Evolutionary conservation across 202 grass and related monocot species (phyloP).

Genomic region (Zizania palustris): DNA sequence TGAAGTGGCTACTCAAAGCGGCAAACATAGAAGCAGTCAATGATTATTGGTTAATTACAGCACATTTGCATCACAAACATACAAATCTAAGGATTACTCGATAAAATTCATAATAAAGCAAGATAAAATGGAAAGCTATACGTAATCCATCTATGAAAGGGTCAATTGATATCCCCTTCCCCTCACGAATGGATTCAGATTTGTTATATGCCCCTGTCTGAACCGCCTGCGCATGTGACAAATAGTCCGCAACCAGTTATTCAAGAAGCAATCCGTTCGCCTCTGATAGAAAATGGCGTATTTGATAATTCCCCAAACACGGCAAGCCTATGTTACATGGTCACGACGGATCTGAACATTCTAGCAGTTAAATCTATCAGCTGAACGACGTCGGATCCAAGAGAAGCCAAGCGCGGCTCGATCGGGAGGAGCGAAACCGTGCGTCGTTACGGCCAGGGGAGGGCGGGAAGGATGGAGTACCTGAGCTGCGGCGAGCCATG

Average conservation of each 20-base stretch:
- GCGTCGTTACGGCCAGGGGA: too few species aligned
- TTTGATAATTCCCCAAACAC: not conserved
- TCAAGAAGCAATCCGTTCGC: conserved; percentile 43
- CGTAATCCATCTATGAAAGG: conserved; percentile 6
- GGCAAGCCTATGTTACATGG: not conserved
- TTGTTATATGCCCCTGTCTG: conserved; percentile 64
- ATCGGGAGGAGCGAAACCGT: not conserved
- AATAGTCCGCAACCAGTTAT: conserved; percentile 47
- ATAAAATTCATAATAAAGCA: not conserved
- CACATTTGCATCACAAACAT: not conserved
- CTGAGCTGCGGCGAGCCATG: conserved; percentile 93
- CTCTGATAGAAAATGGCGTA: not conserved
- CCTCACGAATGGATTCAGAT: conserved; percentile 4
- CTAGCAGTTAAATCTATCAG: conserved; percentile 1
- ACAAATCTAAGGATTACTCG: too few species aligned
- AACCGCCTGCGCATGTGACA: conserved; percentile 39
- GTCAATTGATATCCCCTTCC: not conserved
- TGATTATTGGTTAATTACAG: not conserved
- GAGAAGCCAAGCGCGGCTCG: not conserved
- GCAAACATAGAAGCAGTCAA: not conserved
- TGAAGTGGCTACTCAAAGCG: conserved; percentile 58
- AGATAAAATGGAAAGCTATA: not conserved
- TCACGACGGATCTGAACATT: not conserved
- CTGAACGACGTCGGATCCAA: conserved; percentile 9
- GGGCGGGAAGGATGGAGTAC: conserved; percentile 4